A percentile compares a stretch with the other conserved stretches of the same genome.
phyloP scores from a whole-genome alignment of 2,329 filamentous ascomycete genomes.

The Penicillium verrucosum region DNA sequence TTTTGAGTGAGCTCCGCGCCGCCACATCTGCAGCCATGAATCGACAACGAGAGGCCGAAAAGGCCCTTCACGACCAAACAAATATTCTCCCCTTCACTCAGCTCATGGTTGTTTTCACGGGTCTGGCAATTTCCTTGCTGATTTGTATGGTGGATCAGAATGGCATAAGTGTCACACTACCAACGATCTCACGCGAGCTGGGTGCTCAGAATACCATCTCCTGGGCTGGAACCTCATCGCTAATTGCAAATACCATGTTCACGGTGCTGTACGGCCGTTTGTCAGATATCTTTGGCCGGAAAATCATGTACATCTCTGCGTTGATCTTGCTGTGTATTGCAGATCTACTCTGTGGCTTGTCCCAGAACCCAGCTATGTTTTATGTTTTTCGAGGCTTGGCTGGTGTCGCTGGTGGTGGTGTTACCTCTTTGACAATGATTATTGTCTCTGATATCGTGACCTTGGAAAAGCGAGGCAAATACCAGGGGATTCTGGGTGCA shows the following conservation, averaged over 20 bases:
- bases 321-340: conserved; percentile 54
- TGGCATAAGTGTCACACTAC: conserved; percentile 53
- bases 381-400: conserved; percentile 60
- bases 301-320: conserved; percentile 55
- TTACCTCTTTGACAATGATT: conserved; percentile 59
- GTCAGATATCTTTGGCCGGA: conserved; percentile 61
- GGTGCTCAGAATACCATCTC: conserved; percentile 53
- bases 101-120: conserved; percentile 48
- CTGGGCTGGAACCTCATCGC: conserved; percentile 68
- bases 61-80: conserved; percentile 53
- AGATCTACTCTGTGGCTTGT: conserved; percentile 59
- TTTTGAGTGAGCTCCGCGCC: not conserved
- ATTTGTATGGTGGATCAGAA: conserved; percentile 59
- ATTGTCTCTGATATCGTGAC: conserved; percentile 61
- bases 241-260: conserved; percentile 64
- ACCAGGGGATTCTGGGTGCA: conserved; percentile 47
- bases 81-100: conserved; percentile 55
- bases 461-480: conserved; percentile 58
- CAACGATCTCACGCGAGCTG: conserved; percentile 51
- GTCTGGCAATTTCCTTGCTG: conserved; percentile 52
- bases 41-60: conserved; percentile 42
- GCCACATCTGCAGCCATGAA: conserved; percentile 22
- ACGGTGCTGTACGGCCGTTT: conserved; percentile 63
- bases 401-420: conserved; percentile 61
- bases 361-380: conserved; percentile 55